Percentiles rank a stretch among this genome's conserved stretches.
Evolutionary conservation across 169 alveolate genomes (phyloP).

Genomic region (Plasmodium ovale): DNA sequence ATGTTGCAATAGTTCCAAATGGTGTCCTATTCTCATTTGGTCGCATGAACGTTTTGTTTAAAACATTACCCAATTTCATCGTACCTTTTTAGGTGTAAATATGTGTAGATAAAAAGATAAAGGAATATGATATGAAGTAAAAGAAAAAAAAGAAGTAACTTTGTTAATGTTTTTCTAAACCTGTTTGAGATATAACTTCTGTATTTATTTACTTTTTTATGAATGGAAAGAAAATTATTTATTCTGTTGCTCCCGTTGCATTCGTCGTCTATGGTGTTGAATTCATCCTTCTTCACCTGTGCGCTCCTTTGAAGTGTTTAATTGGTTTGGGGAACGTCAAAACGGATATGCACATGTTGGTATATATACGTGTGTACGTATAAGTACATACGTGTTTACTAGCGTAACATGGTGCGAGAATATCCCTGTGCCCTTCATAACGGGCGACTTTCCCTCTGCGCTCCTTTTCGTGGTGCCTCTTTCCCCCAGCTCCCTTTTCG

Average conservation of each 20-base stretch:
- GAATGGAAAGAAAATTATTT: not conserved
- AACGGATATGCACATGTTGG: not conserved
- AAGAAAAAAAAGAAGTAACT: constrained; percentile 45
- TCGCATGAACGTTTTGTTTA: too few relatives aligned
- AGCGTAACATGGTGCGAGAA: too few relatives aligned
- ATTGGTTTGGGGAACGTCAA: not conserved
- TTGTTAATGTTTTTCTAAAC: constrained; percentile 33
- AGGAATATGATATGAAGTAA: constrained; percentile 42
- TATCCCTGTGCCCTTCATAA: too few relatives aligned
- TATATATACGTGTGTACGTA: not conserved
- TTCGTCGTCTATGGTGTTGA: not conserved
- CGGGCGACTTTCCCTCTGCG: too few relatives aligned
- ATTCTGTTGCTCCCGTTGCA: not conserved
- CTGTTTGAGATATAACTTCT: constrained; percentile 21
- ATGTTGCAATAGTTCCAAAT: too few relatives aligned
- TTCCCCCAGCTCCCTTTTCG: not conserved
- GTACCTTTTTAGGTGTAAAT: constrained; percentile 18
- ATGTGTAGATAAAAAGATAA: constrained; percentile 45
- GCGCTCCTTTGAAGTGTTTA: not conserved
- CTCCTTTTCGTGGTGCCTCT: not conserved
- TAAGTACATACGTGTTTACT: not conserved
- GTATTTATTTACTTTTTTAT: constrained; percentile 21
- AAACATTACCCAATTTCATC: too few relatives aligned
- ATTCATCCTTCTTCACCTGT: not conserved
- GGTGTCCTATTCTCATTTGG: too few relatives aligned